Conservation (phyloP, 805 yeast genomes). For the Kodamaea sagamina region DNA sequence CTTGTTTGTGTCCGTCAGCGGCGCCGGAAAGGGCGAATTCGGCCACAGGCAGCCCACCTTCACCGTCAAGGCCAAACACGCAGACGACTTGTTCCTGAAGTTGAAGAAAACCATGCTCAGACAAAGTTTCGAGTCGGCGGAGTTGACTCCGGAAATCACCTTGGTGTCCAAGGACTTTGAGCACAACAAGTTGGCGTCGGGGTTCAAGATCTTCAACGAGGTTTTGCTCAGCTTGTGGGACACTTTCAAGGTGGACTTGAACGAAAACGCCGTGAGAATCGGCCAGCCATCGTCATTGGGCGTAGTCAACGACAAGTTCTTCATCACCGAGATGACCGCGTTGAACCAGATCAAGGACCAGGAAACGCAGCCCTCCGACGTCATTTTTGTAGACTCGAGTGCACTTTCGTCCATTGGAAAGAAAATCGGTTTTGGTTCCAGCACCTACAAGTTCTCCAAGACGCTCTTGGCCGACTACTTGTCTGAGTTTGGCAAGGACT, state of each 20-base stretch:
- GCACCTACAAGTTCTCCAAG: conserved; percentile 42
- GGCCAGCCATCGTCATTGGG: not conserved
- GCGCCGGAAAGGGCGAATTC: conserved; percentile 40
- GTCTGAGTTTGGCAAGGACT: conserved; percentile 17
- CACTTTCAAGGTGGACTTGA: conserved; percentile 23
- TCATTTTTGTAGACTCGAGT: conserved; percentile 41
- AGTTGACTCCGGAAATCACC: conserved; percentile 12
- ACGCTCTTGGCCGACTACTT: conserved; percentile 30
- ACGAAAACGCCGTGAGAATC: conserved; percentile 4
- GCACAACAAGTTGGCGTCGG: conserved; percentile 26
- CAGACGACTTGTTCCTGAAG: conserved; percentile 2
- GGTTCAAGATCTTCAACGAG: conserved; percentile 27
- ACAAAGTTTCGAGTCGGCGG: conserved; percentile 4
- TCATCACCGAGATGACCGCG: conserved; percentile 46
- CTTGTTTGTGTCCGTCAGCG: conserved; percentile 43
- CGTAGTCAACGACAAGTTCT: conserved; percentile 47
- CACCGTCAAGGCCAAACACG: conserved; percentile 16
- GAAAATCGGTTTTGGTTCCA: conserved; percentile 45
- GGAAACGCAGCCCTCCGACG: conserved; percentile 16
- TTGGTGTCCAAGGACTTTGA: conserved; percentile 18
- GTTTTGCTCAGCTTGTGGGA: conserved; percentile 41
- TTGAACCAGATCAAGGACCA: conserved; percentile 14
- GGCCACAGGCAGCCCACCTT: conserved; percentile 22
- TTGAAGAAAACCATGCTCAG: conserved; percentile 3
- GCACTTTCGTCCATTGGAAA: conserved; percentile 45